These are phyloP conservation scores for Talaromyces sp. DNA, from an alignment of 2,329 filamentous ascomycete species.

Conservation along the genomic window DNA sequence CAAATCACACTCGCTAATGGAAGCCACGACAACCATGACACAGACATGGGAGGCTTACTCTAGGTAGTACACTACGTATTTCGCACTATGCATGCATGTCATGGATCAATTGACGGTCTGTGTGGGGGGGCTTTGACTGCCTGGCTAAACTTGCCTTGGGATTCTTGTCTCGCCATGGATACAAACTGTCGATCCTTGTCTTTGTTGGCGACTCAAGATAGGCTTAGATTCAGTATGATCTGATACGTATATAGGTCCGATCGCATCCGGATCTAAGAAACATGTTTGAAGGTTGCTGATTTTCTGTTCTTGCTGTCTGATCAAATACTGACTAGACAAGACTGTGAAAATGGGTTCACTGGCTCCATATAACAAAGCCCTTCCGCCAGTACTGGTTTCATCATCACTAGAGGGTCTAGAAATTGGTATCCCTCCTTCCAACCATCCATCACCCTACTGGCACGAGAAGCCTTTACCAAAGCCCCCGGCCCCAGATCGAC, in stretches of 20 bases:
- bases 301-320: background rate
- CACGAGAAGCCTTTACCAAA: constrained; percentile 15
- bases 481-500: constrained; percentile 9
- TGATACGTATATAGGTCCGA: background rate
- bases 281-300: too few species aligned
- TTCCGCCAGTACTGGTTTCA: constrained; percentile 31
- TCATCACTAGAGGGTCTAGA: constrained; percentile 36
- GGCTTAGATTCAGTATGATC: background rate
- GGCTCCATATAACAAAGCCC: constrained; percentile 20
- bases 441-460: constrained; percentile 22
- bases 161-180: constrained; percentile 5
- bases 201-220: constrained; percentile 2
- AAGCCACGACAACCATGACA: background rate
- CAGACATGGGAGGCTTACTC: background rate
- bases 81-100: background rate
- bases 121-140: background rate
- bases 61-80: background rate
- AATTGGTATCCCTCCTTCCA: constrained; percentile 29
- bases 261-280: background rate
- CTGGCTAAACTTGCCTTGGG: background rate
- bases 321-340: background rate
- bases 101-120: background rate
- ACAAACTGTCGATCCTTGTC: constrained; percentile 1
- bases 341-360: constrained; percentile 13
- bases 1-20: background rate